These are phyloP conservation scores for Fomitiporia mediterranea DNA, from an alignment of 1,284 basidiomycete genomes.

Conservation along the genomic window DNA sequence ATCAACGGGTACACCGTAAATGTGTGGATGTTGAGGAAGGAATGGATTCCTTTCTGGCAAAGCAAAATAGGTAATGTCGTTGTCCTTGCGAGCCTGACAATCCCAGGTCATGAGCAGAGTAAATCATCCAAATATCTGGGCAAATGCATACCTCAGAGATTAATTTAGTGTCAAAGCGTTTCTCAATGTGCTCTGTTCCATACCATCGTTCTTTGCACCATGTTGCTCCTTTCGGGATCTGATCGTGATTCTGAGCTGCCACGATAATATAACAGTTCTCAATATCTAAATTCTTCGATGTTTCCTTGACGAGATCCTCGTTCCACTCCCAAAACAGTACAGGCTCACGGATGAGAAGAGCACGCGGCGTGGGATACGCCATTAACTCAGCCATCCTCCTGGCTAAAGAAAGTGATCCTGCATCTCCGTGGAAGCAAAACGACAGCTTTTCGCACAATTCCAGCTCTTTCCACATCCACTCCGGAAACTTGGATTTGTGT, in stretches of 20 bases:
- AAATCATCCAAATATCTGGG: not conserved
- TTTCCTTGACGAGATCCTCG: no score
- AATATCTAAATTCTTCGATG: no score
- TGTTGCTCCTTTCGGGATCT: conserved; percentile 39
- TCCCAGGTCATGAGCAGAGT: no score
- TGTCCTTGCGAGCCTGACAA: conserved; percentile 51
- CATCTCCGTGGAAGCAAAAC: conserved; percentile 89
- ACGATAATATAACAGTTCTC: no score
- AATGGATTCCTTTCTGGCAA: no score
- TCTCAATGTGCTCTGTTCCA: conserved; percentile 63
- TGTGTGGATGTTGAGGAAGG: no score
- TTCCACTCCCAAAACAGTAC: conserved; percentile 72
- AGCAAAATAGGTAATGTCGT: conserved; percentile 41
- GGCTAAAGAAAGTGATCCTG: conserved; percentile 76
- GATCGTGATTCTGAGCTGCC: conserved; percentile 49
- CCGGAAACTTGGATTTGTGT: no score
- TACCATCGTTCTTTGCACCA: no score
- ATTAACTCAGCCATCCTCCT: conserved; percentile 79
- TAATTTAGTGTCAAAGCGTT: conserved; percentile 45
- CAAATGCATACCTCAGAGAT: conserved; percentile 41
- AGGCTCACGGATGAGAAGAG: conserved; percentile 73
- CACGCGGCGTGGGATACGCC: conserved; percentile 75
- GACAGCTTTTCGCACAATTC: conserved; percentile 68
- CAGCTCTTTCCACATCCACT: conserved; percentile 62
- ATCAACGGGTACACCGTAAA: conserved; percentile 6